Percentiles rank a stretch among this genome's conserved stretches.
Conservation (phyloP, 1,139 yeast genomes). For the Taphrina flavorubra region DNA sequence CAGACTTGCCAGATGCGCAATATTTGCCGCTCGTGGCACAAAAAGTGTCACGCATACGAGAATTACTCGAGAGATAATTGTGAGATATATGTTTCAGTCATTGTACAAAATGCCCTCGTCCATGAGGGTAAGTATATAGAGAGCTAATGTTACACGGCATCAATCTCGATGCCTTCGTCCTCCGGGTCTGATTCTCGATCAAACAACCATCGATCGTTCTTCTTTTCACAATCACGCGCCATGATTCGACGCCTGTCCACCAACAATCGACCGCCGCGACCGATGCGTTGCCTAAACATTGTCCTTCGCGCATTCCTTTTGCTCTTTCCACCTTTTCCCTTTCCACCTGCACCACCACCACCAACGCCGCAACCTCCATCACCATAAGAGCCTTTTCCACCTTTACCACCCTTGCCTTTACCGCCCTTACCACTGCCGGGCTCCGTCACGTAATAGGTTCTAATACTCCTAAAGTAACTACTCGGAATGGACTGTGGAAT, state of each 20-base stretch:
- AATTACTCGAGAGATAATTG: background rate
- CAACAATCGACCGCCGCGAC: constrained; percentile 72
- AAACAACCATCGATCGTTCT: constrained; percentile 25
- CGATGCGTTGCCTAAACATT: constrained; percentile 75
- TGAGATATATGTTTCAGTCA: too few relatives aligned
- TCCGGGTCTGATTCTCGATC: constrained; percentile 38
- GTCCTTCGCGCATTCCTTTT: constrained; percentile 49
- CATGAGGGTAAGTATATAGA: background rate
- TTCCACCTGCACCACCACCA: constrained; percentile 46
- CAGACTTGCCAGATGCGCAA: constrained; percentile 6
- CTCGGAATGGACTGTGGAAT: constrained; percentile 66
- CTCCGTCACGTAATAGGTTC: constrained; percentile 27
- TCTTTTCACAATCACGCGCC: constrained; percentile 4
- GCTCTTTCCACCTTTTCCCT: constrained; percentile 48
- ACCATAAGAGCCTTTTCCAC: constrained; percentile 25
- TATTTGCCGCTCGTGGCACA: constrained; percentile 3
- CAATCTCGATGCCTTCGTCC: constrained; percentile 39
- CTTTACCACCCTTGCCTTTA: constrained; percentile 47
- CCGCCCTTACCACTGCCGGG: background rate
- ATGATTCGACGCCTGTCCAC: constrained; percentile 62
- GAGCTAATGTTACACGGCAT: constrained; percentile 27
- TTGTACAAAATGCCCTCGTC: too few relatives aligned
- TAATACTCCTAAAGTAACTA: constrained; percentile 34
- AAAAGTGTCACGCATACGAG: constrained; percentile 8
- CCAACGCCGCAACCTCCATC: constrained; percentile 44